These are phyloP conservation scores for Cucurbitaria berberidis DNA, from an alignment of 2,329 filamentous ascomycete genomes.

Conservation along the genomic window DNA sequence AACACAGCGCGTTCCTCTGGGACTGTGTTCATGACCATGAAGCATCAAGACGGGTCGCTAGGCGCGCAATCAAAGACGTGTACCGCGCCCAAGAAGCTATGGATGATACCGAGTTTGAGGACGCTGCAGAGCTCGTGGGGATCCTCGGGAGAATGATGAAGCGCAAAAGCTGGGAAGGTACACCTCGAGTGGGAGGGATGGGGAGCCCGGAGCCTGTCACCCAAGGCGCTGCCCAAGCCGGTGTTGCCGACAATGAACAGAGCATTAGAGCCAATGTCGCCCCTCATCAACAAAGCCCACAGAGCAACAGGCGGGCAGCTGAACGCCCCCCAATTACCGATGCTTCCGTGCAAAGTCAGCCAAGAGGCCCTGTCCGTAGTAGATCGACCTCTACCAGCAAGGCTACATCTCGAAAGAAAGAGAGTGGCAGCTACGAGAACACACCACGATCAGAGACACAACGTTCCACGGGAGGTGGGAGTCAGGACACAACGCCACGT, in stretches of 20 bases:
- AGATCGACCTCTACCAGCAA: constrained; percentile 38
- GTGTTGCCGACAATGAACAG: constrained; percentile 11
- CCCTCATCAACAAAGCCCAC: constrained; percentile 31
- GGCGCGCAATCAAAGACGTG: constrained; percentile 84
- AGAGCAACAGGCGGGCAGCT: constrained; percentile 30
- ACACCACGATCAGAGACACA: constrained; percentile 36
- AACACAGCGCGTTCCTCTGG: constrained; percentile 91
- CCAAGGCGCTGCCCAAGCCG: constrained; percentile 21
- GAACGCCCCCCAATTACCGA: constrained; percentile 34
- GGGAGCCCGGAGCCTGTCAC: constrained; percentile 37
- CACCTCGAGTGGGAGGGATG: constrained; percentile 41
- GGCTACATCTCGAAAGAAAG: constrained; percentile 26
- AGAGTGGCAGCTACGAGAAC: constrained; percentile 31
- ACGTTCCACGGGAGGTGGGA: constrained; percentile 31
- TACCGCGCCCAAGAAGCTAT: constrained; percentile 91
- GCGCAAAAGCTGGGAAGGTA: constrained; percentile 56
- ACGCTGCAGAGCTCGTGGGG: constrained; percentile 86
- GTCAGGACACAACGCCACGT: constrained; percentile 44
- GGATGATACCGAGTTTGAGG: constrained; percentile 93
- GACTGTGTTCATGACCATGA: constrained; percentile 87
- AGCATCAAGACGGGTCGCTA: constrained; percentile 76
- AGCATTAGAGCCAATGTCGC: constrained; percentile 12
- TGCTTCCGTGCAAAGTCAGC: constrained; percentile 24
- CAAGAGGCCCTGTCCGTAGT: constrained; percentile 30
- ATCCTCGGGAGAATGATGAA: constrained; percentile 89